phyloP scores from a whole-genome alignment of 331 rosid species.

The Telfairia occidentalis region DNA sequence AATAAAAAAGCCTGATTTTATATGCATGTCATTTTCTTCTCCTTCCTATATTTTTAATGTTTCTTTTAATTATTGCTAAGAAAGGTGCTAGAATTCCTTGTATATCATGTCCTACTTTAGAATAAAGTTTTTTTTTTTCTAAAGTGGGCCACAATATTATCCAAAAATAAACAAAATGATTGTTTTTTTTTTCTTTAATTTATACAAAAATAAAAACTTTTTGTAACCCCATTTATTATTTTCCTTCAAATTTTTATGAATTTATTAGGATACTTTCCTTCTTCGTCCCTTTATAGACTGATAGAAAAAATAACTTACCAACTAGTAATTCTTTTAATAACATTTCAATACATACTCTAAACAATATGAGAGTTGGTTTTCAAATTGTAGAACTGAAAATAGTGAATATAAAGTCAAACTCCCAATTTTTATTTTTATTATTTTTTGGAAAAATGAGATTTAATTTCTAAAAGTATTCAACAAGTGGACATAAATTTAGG shows the following conservation, averaged over 20 bases:
- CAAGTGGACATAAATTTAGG: not conserved
- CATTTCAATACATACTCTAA: no score
- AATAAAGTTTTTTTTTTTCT: not conserved
- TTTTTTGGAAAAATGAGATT: not conserved
- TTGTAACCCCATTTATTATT: not conserved
- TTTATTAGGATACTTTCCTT: not conserved
- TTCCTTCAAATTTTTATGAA: not conserved
- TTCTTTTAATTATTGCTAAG: not conserved
- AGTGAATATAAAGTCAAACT: not conserved
- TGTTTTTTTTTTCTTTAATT: not conserved
- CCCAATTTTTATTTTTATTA: not conserved
- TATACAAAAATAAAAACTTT: not conserved
- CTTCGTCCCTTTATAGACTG: no score
- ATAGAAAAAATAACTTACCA: not conserved
- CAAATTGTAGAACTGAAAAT: not conserved
- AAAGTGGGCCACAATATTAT: constrained; percentile 1
- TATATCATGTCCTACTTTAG: constrained; percentile 3
- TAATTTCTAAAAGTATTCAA: not conserved
- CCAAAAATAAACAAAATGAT: not conserved
- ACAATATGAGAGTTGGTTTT: not conserved
- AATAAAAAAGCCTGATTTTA: not conserved
- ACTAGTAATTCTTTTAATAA: not conserved
- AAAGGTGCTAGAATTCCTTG: not conserved
- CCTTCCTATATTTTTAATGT: not conserved
- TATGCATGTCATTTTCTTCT: not conserved